Evolutionary conservation across 257 asterid species (phyloP), one percentile per base, ranked within the genome.

Genomic region (Paulownia fortunei): DNA sequence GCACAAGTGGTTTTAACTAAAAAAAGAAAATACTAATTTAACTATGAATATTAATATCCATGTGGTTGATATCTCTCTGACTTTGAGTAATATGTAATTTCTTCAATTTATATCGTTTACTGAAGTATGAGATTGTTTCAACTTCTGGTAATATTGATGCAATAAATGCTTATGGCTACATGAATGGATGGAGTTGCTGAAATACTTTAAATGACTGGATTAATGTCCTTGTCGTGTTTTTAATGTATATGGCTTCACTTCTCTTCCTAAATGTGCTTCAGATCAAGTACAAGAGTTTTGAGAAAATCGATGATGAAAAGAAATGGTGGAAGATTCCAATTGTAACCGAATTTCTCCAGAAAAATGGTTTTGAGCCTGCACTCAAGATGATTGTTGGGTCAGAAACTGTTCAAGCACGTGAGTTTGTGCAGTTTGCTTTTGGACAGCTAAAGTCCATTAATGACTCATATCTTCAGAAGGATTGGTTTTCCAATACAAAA

Each of bases 291-390:
- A 93, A 90, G 89, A 96, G 95, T 80, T 96, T 96, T 63, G 88
- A 89, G 46, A 87, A 92, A 88, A 84, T 96, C 19, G 97, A 91
- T 5, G 97, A 90, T 52, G 98, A 93, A 87, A 96, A 90, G 85
- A 86, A 89, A 73, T 87, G 97, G 98, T 96, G 99, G 99, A 90
- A 88, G 82, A 93, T 96, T 76, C 99, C 99, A 39, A 76, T 96
- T 39, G 82, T 93, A 61, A 85, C 92, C 16, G 97, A 96, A 27
- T 92, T 96, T 87, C 89, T 96, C 49, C 84, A 88, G 86, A 96
- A 90, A 71, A 81, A 87, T 42, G 94, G 96, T 36, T 74, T 96
- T 58, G 98, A 92, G 76, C 91, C 93, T 76, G 92, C 97, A 21
- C 81, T 96, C 74, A 93, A 89, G 87, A 87, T 84, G 88, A 74